A percentile compares a stretch with the other conserved stretches of the same genome.
phyloP scores from a whole-genome alignment of 2,329 filamentous ascomycete species.

The Akanthomyces lecanii region DNA sequence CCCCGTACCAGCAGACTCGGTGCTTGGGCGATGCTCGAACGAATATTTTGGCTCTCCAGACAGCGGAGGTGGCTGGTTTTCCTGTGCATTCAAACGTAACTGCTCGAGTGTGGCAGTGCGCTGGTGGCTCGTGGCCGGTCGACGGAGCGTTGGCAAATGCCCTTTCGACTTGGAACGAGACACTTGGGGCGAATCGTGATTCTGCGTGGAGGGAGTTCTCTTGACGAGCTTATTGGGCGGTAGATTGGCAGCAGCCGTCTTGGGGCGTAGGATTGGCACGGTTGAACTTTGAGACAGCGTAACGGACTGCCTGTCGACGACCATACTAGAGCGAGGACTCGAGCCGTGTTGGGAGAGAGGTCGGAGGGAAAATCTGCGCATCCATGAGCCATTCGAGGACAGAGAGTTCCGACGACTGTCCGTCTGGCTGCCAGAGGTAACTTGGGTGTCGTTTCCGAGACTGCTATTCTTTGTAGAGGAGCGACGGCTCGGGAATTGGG shows the following conservation, averaged over 20 bases:
- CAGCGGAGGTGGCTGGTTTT: constrained; percentile 15
- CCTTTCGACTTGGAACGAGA: constrained; percentile 45
- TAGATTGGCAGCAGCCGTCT: constrained; percentile 39
- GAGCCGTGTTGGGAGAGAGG: constrained; percentile 62
- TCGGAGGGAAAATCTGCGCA: constrained; percentile 64
- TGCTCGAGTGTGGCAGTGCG: constrained; percentile 67
- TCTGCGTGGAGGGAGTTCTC: constrained; percentile 56
- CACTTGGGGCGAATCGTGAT: constrained; percentile 38
- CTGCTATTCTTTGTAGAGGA: constrained; percentile 1
- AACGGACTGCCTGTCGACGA: constrained; percentile 61
- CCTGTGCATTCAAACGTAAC: constrained; percentile 28
- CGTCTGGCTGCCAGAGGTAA: neutral
- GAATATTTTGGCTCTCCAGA: constrained; percentile 30
- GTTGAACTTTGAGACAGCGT: constrained; percentile 63
- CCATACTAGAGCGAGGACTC: constrained; percentile 60
- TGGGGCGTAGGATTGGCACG: constrained; percentile 54
- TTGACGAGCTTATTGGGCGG: constrained; percentile 76
- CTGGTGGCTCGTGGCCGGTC: constrained; percentile 76
- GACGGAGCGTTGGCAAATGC: constrained; percentile 61
- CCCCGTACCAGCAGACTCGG: neutral
- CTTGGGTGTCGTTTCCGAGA: neutral
- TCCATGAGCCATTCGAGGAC: constrained; percentile 66
- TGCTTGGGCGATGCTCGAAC: constrained; percentile 32
- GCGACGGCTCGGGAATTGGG: constrained; percentile 30
- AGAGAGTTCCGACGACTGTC: constrained; percentile 52